These are phyloP conservation scores for Schwanniomyces etchellsii DNA, from an alignment of 1,139 yeast species.

Conservation along the genomic window DNA sequence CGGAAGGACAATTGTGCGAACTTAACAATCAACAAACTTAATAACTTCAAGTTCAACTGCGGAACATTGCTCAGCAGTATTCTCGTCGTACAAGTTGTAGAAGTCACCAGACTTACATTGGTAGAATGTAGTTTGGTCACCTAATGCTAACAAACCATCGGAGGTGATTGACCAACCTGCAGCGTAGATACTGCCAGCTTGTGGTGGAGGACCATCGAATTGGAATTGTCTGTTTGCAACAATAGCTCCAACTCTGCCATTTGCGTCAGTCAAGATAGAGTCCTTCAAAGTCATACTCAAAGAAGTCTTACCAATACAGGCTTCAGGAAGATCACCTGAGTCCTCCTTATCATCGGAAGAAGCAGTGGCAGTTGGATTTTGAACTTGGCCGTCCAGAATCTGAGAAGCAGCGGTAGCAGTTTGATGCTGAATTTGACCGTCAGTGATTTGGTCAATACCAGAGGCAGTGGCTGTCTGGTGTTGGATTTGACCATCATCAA, in stretches of 20 bases:
- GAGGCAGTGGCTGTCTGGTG: constrained; percentile 27
- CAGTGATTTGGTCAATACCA: constrained; percentile 30
- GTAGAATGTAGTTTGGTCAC: constrained; percentile 60
- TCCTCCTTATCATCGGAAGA: constrained; percentile 7
- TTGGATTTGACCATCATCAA: constrained; percentile 36
- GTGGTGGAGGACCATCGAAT: constrained; percentile 89
- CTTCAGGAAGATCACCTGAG: constrained; percentile 10
- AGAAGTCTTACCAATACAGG: constrained; percentile 50
- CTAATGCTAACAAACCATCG: constrained; percentile 67
- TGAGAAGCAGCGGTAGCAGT: constrained; percentile 27
- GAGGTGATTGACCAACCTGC: constrained; percentile 73
- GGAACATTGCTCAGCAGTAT: constrained; percentile 60
- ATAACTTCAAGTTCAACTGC: constrained; percentile 60
- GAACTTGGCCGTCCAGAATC: constrained; percentile 32
- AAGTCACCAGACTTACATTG: constrained; percentile 76
- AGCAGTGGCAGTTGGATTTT: constrained; percentile 16
- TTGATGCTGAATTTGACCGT: constrained; percentile 37
- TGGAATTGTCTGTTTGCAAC: constrained; percentile 87
- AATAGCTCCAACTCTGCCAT: constrained; percentile 75
- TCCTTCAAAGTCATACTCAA: constrained; percentile 50
- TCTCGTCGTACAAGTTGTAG: constrained; percentile 76
- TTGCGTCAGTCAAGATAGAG: constrained; percentile 51
- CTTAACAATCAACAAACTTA: constrained; percentile 57
- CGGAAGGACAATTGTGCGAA: not conserved
- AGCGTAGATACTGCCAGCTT: constrained; percentile 84